Evolutionary conservation across 164 flowering plant genomes (phyloP).

Genomic region (Dillenia suffruticosa): DNA sequence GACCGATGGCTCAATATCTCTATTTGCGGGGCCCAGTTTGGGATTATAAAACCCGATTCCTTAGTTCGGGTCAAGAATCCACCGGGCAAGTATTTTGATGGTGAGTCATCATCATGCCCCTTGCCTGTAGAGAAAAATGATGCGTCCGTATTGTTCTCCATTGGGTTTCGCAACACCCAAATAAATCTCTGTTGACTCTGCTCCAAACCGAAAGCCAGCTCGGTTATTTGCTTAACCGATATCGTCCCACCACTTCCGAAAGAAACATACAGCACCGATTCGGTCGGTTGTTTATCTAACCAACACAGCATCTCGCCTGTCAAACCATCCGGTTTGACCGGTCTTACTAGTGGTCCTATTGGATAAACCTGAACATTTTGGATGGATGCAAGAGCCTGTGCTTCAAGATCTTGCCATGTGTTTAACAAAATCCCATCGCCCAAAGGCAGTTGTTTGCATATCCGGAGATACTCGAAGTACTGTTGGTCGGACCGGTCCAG

Average conservation of each 20-base stretch:
- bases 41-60: conserved; percentile 23
- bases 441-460: neutral
- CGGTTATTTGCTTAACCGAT: conserved; percentile 22
- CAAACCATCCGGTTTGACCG: neutral
- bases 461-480: conserved; percentile 5
- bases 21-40: conserved; percentile 34
- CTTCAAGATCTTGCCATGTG: conserved; percentile 17
- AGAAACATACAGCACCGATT: conserved; percentile 36
- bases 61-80: conserved; percentile 33
- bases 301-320: conserved; percentile 11
- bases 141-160: neutral
- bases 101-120: neutral
- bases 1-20: conserved; percentile 32
- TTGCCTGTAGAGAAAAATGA: conserved; percentile 4
- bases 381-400: neutral
- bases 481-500: conserved; percentile 8
- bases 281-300: conserved; percentile 29
- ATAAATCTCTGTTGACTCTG: conserved; percentile 31
- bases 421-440: conserved; percentile 12
- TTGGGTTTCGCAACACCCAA: conserved; percentile 40
- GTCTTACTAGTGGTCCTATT: conserved; percentile 11
- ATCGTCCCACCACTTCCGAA: conserved; percentile 41
- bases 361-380: conserved; percentile 11
- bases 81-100: conserved; percentile 17
- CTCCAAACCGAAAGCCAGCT: conserved; percentile 48